Evolutionary conservation across 1,284 basidiomycete species (phyloP).

Genomic region (Fomitopsis schrenkii): DNA sequence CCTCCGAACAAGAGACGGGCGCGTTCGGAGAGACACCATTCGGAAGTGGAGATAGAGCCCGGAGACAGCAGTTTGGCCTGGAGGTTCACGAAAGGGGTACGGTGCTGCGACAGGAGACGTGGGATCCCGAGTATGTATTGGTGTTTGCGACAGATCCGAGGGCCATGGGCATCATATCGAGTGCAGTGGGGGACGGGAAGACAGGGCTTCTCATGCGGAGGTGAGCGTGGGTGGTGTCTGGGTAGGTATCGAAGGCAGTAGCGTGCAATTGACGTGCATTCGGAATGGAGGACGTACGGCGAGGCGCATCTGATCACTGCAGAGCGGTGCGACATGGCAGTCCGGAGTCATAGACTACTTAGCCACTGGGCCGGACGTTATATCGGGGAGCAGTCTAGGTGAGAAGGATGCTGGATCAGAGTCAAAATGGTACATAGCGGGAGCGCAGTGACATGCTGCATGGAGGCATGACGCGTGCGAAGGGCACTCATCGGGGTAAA

Average conservation of each 20-base stretch:
- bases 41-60: neutral
- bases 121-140: neutral
- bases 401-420: too few relatives aligned
- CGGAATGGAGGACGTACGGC: neutral
- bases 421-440: too few relatives aligned
- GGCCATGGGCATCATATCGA: neutral
- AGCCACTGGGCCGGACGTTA: too few relatives aligned
- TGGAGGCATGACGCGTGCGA: neutral
- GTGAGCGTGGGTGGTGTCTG: neutral
- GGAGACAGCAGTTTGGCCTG: neutral
- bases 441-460: neutral
- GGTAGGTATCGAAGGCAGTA: neutral
- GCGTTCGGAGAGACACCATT: neutral
- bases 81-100: too few relatives aligned
- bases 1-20: neutral
- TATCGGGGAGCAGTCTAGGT: too few relatives aligned
- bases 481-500: neutral
- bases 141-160: neutral
- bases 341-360: too few relatives aligned
- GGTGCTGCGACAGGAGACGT: neutral
- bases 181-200: neutral
- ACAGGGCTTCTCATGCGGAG: neutral
- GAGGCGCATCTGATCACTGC: neutral
- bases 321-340: neutral
- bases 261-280: neutral